These are phyloP conservation scores for Pichia cephalocereana DNA, from an alignment of 805 yeast genomes.

Conservation along the genomic window DNA sequence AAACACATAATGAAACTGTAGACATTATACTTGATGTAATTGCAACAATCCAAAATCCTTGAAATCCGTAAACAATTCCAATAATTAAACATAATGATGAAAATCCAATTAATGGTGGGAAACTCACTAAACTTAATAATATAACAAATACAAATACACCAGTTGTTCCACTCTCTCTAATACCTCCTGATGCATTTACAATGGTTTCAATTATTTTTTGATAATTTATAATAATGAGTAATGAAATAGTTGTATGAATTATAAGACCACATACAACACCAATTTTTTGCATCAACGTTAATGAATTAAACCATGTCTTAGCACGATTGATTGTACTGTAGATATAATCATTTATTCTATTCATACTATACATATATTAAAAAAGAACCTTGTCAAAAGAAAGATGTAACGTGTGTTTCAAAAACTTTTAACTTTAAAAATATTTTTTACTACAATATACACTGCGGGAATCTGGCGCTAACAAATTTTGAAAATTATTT, in stretches of 20 bases:
- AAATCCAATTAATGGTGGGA: constrained; percentile 89
- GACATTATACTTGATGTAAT: constrained; percentile 67
- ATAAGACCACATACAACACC: not conserved
- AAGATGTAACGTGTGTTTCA: no score
- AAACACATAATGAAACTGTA: constrained; percentile 58
- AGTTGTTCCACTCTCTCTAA: constrained; percentile 22
- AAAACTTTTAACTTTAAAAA: no score
- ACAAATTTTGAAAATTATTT: no score
- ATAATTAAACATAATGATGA: constrained; percentile 53
- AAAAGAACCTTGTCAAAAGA: no score
- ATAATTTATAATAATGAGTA: constrained; percentile 25
- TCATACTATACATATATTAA: not conserved
- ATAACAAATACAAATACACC: constrained; percentile 35
- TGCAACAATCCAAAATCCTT: constrained; percentile 76
- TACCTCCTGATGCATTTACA: constrained; percentile 36
- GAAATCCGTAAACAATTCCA: constrained; percentile 80
- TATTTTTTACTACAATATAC: no score
- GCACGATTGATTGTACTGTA: not conserved
- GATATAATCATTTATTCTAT: not conserved
- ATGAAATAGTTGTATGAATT: not conserved
- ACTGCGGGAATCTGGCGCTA: no score
- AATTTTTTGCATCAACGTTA: not conserved
- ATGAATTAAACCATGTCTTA: constrained; percentile 1
- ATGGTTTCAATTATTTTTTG: constrained; percentile 27
- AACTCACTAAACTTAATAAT: constrained; percentile 58